phyloP scores from a whole-genome alignment of 2,329 filamentous ascomycete species.

The Penicillium sp. region DNA sequence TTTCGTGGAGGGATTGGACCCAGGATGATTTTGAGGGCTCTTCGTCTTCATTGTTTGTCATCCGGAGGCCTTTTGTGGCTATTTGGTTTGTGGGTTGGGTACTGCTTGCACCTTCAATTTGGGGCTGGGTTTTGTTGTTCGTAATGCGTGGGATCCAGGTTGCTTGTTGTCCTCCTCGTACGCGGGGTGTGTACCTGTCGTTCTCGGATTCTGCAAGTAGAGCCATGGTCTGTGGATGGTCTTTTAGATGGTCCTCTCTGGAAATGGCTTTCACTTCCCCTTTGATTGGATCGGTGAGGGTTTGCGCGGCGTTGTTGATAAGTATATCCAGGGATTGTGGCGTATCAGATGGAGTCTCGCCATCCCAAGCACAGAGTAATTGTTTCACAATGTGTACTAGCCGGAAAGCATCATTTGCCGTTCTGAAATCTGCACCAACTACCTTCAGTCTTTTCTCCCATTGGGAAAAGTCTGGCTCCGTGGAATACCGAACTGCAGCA shows the following conservation, averaged over 20 bases:
- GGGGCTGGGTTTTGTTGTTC: slow-evolving; percentile 8
- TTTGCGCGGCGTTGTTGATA: slow-evolving; percentile 45
- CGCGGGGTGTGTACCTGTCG: slow-evolving; percentile 12
- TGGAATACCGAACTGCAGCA: slow-evolving; percentile 31
- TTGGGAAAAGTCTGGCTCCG: slow-evolving; percentile 12
- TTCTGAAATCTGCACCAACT: slow-evolving; percentile 38
- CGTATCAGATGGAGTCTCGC: background rate
- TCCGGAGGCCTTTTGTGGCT: slow-evolving; percentile 16
- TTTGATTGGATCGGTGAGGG: slow-evolving; percentile 36
- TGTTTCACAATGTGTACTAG: slow-evolving; percentile 26
- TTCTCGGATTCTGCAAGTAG: background rate
- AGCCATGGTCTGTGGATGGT: background rate
- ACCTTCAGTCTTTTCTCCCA: slow-evolving; percentile 26
- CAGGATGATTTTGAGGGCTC: slow-evolving; percentile 32
- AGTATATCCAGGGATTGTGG: slow-evolving; percentile 31
- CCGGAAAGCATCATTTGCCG: slow-evolving; percentile 34
- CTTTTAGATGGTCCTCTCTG: slow-evolving; percentile 23
- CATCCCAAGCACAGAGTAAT: slow-evolving; percentile 24
- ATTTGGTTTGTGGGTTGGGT: slow-evolving; percentile 21
- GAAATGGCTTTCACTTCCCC: slow-evolving; percentile 32
- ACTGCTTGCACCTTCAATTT: slow-evolving; percentile 32
- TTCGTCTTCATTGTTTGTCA: background rate
- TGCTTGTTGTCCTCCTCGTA: slow-evolving; percentile 18
- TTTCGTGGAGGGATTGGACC: slow-evolving; percentile 38
- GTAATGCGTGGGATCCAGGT: slow-evolving; percentile 20